Conservation (phyloP, 345 rosid genomes). For the Eucalyptus leucophloia region DNA sequence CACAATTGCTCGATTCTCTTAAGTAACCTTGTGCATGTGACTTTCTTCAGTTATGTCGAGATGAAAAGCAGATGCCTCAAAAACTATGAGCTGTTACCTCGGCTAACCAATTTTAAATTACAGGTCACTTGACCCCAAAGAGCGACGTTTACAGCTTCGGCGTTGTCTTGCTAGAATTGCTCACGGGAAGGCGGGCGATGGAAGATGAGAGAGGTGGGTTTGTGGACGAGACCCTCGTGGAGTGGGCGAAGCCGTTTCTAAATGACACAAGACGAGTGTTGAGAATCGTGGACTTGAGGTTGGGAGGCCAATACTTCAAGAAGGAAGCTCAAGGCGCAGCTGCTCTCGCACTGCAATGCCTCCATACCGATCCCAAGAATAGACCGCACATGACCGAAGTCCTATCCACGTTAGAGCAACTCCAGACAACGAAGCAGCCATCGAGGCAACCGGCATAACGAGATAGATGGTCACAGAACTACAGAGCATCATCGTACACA, state of each 20-base stretch:
- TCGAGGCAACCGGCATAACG: slow-evolving; percentile 1
- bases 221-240: slow-evolving; percentile 57
- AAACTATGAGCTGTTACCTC: not conserved
- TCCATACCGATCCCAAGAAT: slow-evolving; percentile 41
- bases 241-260: slow-evolving; percentile 79
- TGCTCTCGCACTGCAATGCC: slow-evolving; percentile 63
- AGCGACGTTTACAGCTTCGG: slow-evolving; percentile 91
- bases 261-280: slow-evolving; percentile 42
- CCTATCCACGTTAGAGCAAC: slow-evolving; percentile 33
- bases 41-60: not conserved
- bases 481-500: not conserved
- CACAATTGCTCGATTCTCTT: not conserved
- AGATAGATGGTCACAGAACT: not conserved
- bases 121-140: slow-evolving; percentile 90
- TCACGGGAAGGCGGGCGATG: slow-evolving; percentile 59
- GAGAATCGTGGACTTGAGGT: slow-evolving; percentile 79
- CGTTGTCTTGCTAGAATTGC: slow-evolving; percentile 64
- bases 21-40: not conserved
- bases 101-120: not conserved
- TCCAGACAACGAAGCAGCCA: slow-evolving; percentile 4
- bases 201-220: slow-evolving; percentile 32
- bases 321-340: slow-evolving; percentile 70
- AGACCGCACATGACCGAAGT: slow-evolving; percentile 59
- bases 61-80: not conserved
- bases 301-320: slow-evolving; percentile 81